Conservation (phyloP, 768 basidiomycete genomes). For the Boletellus sp. region DNA sequence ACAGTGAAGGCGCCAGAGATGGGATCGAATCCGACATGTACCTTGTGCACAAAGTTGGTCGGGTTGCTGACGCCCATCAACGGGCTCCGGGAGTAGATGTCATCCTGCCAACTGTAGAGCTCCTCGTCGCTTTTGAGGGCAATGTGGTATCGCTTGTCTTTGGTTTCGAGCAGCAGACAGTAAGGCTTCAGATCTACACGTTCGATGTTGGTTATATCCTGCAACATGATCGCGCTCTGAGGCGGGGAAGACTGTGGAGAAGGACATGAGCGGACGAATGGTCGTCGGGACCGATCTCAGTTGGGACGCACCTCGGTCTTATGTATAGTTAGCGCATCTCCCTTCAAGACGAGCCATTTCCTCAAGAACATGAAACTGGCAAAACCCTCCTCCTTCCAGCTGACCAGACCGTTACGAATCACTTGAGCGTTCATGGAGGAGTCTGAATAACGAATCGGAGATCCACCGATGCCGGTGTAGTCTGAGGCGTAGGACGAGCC, state of each 20-base stretch:
- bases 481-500: constrained; percentile 58
- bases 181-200: constrained; percentile 94
- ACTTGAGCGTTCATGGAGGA: constrained; percentile 39
- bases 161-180: constrained; percentile 83
- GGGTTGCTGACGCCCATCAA: constrained; percentile 92
- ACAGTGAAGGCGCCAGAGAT: constrained; percentile 92
- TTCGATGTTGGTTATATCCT: constrained; percentile 83
- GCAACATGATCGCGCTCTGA: constrained; percentile 61
- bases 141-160: constrained; percentile 76
- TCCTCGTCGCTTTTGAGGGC: constrained; percentile 93
- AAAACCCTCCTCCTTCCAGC: constrained; percentile 92
- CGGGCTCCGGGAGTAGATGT: constrained; percentile 89
- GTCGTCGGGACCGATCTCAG: background rate
- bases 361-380: constrained; percentile 89
- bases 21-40: constrained; percentile 97
- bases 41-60: constrained; percentile 98
- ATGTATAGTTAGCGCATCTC: constrained; percentile 74
- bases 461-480: constrained; percentile 82
- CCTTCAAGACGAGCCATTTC: constrained; percentile 85
- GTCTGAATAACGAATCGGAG: constrained; percentile 55
- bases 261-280: background rate
- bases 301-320: constrained; percentile 80
- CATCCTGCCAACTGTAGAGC: constrained; percentile 98
- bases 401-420: constrained; percentile 69
- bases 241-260: constrained; percentile 44